Conservation (phyloP, 345 rosid genomes). For the Hevea brasiliensis region DNA sequence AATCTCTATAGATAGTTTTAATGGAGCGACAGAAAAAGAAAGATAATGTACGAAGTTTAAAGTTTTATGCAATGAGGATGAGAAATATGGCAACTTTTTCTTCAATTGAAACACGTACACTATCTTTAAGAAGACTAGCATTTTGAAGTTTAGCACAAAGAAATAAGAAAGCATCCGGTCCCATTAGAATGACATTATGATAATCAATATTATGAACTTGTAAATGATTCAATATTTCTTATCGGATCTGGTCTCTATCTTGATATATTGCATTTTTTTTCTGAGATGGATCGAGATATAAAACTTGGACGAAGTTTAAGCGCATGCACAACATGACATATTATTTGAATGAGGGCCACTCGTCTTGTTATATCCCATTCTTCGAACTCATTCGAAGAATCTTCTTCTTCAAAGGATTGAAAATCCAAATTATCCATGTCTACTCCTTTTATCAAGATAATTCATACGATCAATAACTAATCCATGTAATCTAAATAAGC, state of each 20-base stretch:
- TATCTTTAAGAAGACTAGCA: not conserved
- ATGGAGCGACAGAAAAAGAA: not conserved
- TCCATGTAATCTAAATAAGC: no score
- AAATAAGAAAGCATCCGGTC: not conserved
- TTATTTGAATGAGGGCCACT: not conserved
- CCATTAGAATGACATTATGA: not conserved
- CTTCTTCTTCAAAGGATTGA: not conserved
- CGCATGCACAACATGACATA: not conserved
- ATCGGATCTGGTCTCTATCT: not conserved
- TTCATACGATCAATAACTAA: no score
- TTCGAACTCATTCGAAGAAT: not conserved
- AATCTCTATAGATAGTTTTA: not conserved
- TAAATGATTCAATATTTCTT: no score
- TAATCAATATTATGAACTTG: not conserved
- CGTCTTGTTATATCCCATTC: not conserved
- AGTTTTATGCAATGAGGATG: not conserved
- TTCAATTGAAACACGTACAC: not conserved
- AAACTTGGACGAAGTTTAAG: not conserved
- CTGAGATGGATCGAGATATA: not conserved
- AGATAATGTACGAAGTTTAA: not conserved
- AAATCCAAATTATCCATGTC: not conserved
- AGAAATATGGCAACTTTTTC: conserved; percentile 1
- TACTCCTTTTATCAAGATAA: no score
- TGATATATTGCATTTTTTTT: not conserved
- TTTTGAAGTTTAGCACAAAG: not conserved